Percentiles rank a stretch among this genome's conserved stretches.
These are phyloP conservation scores for Tricholomella constricta DNA, from an alignment of 768 basidiomycete species.

Conservation along the genomic window DNA sequence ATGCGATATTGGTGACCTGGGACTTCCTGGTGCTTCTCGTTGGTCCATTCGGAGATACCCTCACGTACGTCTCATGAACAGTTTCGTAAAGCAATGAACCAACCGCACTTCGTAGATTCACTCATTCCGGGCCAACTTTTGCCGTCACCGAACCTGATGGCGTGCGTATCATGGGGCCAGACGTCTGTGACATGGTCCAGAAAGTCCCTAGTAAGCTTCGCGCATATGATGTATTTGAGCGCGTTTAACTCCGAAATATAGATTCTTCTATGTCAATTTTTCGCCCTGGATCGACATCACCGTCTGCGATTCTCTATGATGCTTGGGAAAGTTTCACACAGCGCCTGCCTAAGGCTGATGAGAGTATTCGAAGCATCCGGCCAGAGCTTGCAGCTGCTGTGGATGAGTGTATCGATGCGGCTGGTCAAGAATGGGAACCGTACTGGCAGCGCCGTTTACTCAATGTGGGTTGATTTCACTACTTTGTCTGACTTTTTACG, in stretches of 20 bases:
- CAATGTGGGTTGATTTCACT: slow-evolving; percentile 52
- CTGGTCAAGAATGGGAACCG: slow-evolving; percentile 89
- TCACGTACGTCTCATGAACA: slow-evolving; percentile 59
- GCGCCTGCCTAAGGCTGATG: slow-evolving; percentile 90
- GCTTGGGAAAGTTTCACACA: slow-evolving; percentile 85
- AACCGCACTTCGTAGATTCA: slow-evolving; percentile 55
- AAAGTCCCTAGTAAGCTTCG: slow-evolving; percentile 80
- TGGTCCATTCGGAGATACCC: slow-evolving; percentile 87
- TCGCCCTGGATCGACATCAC: slow-evolving; percentile 88
- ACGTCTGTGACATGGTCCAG: slow-evolving; percentile 86
- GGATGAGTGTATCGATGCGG: slow-evolving; percentile 89
- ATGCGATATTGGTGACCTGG: slow-evolving; percentile 91
- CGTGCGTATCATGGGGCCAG: slow-evolving; percentile 77
- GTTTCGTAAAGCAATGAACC: neutral
- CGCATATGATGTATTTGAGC: slow-evolving; percentile 2
- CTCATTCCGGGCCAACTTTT: slow-evolving; percentile 74
- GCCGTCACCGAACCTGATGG: slow-evolving; percentile 90
- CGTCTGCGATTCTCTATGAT: slow-evolving; percentile 89
- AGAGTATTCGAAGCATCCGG: slow-evolving; percentile 85
- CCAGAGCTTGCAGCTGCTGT: slow-evolving; percentile 59
- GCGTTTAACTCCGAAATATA: slow-evolving; percentile 26
- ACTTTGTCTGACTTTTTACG: neutral
- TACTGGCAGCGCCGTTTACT: slow-evolving; percentile 87
- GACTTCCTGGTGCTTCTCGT: slow-evolving; percentile 74
- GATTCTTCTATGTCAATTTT: slow-evolving; percentile 83